Evolutionary conservation across 2,329 filamentous ascomycete genomes (phyloP), one percentile per base, ranked within the genome.

Genomic region (Dothiorella sarmentorum): DNA sequence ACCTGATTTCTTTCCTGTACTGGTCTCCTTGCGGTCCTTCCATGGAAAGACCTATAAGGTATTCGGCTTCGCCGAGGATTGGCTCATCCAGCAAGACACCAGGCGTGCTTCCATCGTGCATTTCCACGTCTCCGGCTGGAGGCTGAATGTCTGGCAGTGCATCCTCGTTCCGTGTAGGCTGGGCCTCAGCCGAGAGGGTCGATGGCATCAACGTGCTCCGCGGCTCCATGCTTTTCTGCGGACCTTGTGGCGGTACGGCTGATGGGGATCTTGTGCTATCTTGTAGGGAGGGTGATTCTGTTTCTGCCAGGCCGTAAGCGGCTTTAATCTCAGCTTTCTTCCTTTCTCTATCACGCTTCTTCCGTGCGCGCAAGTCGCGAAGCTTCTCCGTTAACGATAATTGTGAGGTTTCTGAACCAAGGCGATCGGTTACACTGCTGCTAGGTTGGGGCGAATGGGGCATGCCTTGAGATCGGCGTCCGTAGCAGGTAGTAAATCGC

Each of bases 11-110:
- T 17, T 20, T 11, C 17, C 57, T 33, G 11, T 59, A 59, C n/a
- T 59, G 47, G 22, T 59, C 40, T 4, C 57, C 57, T 40, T 59
- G 57, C 10, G 55, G 18, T 4, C 57, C 57, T 35, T 59, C 49
- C 47, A 59, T 53, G 4, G 57, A 55, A 9, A 59, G 45, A 9
- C 57, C 57, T 2, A 59, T 38, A 7, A 59, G 29, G 49, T 53
- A 59, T n/a, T 59, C 57, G 17, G 27, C 27, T n/a, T 55, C 29
- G 3, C 49, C 49, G 6, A 53, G 6, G 24, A 53, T 17, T 13
- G 49, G 49, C 1, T 53, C 49, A 4, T 53, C 49, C 2, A 53
- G 49, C 7, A 53, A 29, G n/a, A 53, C 11, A 17, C 33, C 20
- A 10, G 35, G 35, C 13, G 49, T 15, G 49, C 33, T 40, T 7